A percentile compares a stretch with the other conserved stretches of the same genome.
phyloP scores from a whole-genome alignment of 2,329 filamentous ascomycete genomes.

The Tolypocladium pustulatum region DNA sequence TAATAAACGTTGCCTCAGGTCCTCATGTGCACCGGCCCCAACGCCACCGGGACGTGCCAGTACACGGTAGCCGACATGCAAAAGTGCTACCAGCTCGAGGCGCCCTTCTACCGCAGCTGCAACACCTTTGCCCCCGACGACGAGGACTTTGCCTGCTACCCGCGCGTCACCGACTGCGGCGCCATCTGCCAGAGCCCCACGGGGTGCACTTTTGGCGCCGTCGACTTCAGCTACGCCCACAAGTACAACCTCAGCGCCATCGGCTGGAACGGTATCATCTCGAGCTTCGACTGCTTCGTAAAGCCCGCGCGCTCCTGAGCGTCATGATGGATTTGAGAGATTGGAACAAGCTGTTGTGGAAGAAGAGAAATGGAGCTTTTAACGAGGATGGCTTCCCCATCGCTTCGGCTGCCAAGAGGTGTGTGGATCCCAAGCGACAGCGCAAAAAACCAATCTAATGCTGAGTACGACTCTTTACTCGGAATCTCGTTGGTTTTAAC shows the following conservation, averaged over 20 bases:
- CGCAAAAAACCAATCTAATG: too few species aligned
- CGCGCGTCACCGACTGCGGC: constrained; percentile 28
- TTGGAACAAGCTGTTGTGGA: too few species aligned
- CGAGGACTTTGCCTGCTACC: constrained; percentile 37
- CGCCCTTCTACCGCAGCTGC: constrained; percentile 28
- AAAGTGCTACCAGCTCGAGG: constrained; percentile 34
- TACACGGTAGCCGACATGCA: constrained; percentile 31
- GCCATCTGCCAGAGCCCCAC: constrained; percentile 37
- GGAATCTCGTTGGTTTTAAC: too few species aligned
- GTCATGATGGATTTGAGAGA: too few species aligned
- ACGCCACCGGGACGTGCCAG: constrained; percentile 36
- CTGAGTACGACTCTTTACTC: too few species aligned
- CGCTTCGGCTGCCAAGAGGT: too few species aligned
- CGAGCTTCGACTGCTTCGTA: constrained; percentile 21
- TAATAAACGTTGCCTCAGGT: constrained; percentile 23
- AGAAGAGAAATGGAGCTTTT: too few species aligned
- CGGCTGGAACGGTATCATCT: constrained; percentile 30
- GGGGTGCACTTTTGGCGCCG: constrained; percentile 39
- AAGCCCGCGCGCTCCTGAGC: background rate
- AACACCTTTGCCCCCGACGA: constrained; percentile 41
- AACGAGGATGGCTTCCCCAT: too few species aligned
- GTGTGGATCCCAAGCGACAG: too few species aligned
- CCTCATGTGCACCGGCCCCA: constrained; percentile 38
- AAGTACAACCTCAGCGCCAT: constrained; percentile 37
- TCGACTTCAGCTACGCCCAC: constrained; percentile 33